Evolutionary conservation across 352 stramenopile genomes (phyloP).

Genomic region (Blastocystis sp.): DNA sequence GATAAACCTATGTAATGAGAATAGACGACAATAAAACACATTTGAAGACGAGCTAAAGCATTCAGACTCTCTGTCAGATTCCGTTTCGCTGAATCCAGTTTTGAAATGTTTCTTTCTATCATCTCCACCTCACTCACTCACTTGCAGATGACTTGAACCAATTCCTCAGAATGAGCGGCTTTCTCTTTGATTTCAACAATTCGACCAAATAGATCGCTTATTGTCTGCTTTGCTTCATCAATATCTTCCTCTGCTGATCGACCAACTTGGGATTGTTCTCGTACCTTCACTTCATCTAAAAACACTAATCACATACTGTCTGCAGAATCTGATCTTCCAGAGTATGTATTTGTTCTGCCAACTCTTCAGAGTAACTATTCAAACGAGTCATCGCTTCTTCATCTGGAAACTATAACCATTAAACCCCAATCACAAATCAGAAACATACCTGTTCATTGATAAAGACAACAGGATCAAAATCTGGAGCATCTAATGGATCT

Average conservation of each 20-base stretch:
- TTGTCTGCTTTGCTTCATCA: constrained; percentile 52
- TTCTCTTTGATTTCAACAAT: constrained; percentile 66
- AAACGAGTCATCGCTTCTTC: constrained; percentile 43
- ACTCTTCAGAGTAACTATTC: constrained; percentile 15
- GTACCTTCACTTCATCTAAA: neutral
- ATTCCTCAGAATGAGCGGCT: constrained; percentile 36
- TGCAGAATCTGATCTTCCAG: constrained; percentile 48
- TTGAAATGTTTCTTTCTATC: constrained; percentile 54
- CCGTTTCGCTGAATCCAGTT: constrained; percentile 36
- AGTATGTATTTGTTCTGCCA: constrained; percentile 5
- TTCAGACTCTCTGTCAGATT: constrained; percentile 66
- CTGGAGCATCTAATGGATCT: constrained; percentile 40
- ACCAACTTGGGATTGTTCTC: constrained; percentile 32
- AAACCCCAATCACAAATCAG: neutral
- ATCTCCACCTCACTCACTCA: neutral
- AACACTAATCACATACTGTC: neutral
- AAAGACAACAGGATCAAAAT: constrained; percentile 59
- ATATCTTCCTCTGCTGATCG: constrained; percentile 26
- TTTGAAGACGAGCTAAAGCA: constrained; percentile 27
- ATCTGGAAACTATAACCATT: constrained; percentile 48
- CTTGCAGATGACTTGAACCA: constrained; percentile 65
- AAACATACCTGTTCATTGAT: constrained; percentile 53
- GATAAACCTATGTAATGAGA: constrained; percentile 72
- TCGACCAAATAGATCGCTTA: constrained; percentile 23
- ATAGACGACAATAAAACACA: neutral